Evolutionary conservation across 495 filamentous ascomycete genomes (phyloP).

Genomic region (Aspergillus cavernicola): DNA sequence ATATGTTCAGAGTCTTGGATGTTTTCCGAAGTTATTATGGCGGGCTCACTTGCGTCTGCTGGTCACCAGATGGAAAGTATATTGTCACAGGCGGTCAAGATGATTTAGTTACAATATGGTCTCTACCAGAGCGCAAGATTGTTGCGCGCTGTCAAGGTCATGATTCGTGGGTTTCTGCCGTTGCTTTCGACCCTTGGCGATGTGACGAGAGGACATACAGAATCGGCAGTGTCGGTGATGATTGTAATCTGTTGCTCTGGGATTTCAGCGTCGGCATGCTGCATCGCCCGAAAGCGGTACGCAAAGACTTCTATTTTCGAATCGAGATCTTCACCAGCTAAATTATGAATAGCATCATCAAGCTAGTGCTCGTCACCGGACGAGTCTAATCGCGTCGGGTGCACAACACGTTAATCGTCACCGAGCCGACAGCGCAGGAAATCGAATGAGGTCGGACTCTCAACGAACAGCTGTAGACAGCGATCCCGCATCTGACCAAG

Average conservation of each 20-base stretch:
- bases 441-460: constrained; percentile 59
- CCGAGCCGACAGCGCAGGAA: constrained; percentile 62
- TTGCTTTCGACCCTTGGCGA: constrained; percentile 93
- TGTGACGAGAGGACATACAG: constrained; percentile 93
- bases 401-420: constrained; percentile 67
- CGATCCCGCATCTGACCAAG: constrained; percentile 43
- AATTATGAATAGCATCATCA: constrained; percentile 39
- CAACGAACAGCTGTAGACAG: constrained; percentile 54
- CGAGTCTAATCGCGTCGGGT: constrained; percentile 39
- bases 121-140: constrained; percentile 73
- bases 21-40: constrained; percentile 91
- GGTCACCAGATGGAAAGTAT: constrained; percentile 97
- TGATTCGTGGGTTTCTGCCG: constrained; percentile 89
- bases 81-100: constrained; percentile 94
- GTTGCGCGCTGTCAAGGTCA: constrained; percentile 92
- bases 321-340: neutral
- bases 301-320: constrained; percentile 17
- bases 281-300: constrained; percentile 77
- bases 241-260: constrained; percentile 86
- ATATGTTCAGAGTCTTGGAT: constrained; percentile 61
- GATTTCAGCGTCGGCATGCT: constrained; percentile 98
- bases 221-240: constrained; percentile 93
- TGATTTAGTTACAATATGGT: constrained; percentile 94
- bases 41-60: constrained; percentile 85
- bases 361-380: constrained; percentile 34